Evolutionary conservation across 2,329 filamentous ascomycete species (phyloP).

Genomic region (Zymoseptoria passerinii): DNA sequence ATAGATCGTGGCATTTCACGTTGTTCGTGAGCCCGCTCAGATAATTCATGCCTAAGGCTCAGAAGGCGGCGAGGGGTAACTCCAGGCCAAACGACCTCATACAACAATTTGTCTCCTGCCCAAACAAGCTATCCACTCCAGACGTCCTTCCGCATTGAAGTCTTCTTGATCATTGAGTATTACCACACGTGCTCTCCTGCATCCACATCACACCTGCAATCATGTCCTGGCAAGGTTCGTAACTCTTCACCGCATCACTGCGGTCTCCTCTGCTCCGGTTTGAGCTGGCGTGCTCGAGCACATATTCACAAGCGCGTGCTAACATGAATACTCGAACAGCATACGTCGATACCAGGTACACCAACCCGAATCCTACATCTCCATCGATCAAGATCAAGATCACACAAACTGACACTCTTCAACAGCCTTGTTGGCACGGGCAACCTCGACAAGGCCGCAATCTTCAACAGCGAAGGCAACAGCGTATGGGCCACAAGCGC

Average conservation of each 20-base stretch:
- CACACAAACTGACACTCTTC: constrained; percentile 13
- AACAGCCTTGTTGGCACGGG: constrained; percentile 68
- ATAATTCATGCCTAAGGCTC: too few species aligned
- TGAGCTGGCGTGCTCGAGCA: constrained; percentile 3
- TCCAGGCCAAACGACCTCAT: background rate
- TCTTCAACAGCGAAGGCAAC: constrained; percentile 73
- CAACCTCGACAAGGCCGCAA: constrained; percentile 75
- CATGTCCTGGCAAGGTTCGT: constrained; percentile 70
- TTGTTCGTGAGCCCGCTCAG: too few species aligned
- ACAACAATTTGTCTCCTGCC: background rate
- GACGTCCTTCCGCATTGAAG: too few species aligned
- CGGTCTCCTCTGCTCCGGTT: background rate
- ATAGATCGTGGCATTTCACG: too few species aligned
- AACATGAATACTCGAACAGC: constrained; percentile 31
- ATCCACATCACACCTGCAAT: constrained; percentile 20
- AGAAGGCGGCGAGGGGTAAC: too few species aligned
- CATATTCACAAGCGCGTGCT: constrained; percentile 4
- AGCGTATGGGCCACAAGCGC: constrained; percentile 66
- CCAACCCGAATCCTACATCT: constrained; percentile 3
- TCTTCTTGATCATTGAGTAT: background rate
- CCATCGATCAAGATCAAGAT: background rate
- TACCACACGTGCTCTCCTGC: background rate
- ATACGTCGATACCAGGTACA: constrained; percentile 56
- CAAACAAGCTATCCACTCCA: background rate
- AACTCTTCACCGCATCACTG: constrained; percentile 9